Evolutionary conservation across 768 basidiomycete species (phyloP), one percentile per base, ranked within the genome.

Genomic region (Pulveroboletus ravenelii): DNA sequence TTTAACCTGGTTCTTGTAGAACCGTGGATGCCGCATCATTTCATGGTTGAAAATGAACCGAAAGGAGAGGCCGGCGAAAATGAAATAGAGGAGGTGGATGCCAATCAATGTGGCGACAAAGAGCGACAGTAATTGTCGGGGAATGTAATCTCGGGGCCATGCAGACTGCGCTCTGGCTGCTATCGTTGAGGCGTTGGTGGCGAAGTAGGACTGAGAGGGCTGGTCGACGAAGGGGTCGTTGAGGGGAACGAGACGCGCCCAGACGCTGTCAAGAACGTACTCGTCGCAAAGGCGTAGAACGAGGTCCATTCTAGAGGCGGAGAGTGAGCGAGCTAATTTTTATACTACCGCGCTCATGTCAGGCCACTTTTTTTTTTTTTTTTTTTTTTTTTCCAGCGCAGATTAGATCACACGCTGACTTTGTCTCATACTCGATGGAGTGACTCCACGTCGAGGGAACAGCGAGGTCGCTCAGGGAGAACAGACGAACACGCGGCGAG

Each of bases 11-110:
- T 93, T 82, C 63, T 89, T 86, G 40, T 96, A 74, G 72, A 94
- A 99, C 29, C 89, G 80, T 0, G 96, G 96, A 71, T 99, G 96
- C 30, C 79, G 77, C 86, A 89, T 94, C 92, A 88, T 96, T 18
- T 87, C 88, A 62, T 88, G 87, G 71, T 98, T 93, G 80, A 97
- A 99, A 49, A 98, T 81, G 70, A 77, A 84, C 39, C 70, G 70
- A 72, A 91, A 99, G 3, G 92, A 93, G 23, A 89, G 68, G 38
- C 78, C 73, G n/a, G 93, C 93, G 58, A 97, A 87, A 23, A 86
- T 45, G 70, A 96, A 93, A 70, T 99, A 99, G 41, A 99, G 78
- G 43, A 84, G 20, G 59, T 87, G 80, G 51, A 95, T 89, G 53
- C 93, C 93, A 51, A 91, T 58, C 47, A 89, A 69, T 1, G 93